Percentiles rank a stretch among this genome's conserved stretches.
Evolutionary conservation across 805 yeast species (phyloP).

Genomic region (Barnettozyma populi): DNA sequence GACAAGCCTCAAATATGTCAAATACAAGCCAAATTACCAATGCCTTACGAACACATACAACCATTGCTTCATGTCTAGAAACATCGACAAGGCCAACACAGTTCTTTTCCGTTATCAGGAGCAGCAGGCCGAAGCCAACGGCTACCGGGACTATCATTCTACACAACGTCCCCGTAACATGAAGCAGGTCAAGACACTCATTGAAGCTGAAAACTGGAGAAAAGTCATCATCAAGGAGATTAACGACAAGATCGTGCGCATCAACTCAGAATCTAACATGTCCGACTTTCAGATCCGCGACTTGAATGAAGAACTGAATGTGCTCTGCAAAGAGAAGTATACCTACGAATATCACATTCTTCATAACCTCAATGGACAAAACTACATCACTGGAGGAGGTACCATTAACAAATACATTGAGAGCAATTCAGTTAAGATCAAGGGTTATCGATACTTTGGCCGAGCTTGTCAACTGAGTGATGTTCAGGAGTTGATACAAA

Average conservation of each 20-base stretch:
- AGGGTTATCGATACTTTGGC: slow-evolving; percentile 59
- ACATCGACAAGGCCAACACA: slow-evolving; percentile 71
- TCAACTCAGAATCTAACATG: slow-evolving; percentile 50
- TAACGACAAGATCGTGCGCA: slow-evolving; percentile 49
- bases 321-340: slow-evolving; percentile 56
- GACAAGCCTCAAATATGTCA: too few species aligned
- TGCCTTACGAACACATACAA: neutral
- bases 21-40: too few species aligned
- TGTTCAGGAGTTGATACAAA: slow-evolving; percentile 44
- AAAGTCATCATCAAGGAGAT: slow-evolving; percentile 58
- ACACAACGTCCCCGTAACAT: slow-evolving; percentile 59
- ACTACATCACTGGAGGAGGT: slow-evolving; percentile 36
- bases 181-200: slow-evolving; percentile 43
- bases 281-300: slow-evolving; percentile 64
- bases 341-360: slow-evolving; percentile 75
- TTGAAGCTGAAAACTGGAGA: slow-evolving; percentile 72
- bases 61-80: slow-evolving; percentile 54
- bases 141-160: slow-evolving; percentile 51
- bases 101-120: slow-evolving; percentile 61
- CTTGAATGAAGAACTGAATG: slow-evolving; percentile 68
- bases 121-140: slow-evolving; percentile 52
- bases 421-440: slow-evolving; percentile 16
- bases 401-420: slow-evolving; percentile 11
- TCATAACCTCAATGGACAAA: slow-evolving; percentile 66
- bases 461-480: slow-evolving; percentile 78